These are phyloP conservation scores for Teratosphaeria pseudoeucalypti DNA, from an alignment of 2,329 filamentous ascomycete genomes.

Conservation along the genomic window DNA sequence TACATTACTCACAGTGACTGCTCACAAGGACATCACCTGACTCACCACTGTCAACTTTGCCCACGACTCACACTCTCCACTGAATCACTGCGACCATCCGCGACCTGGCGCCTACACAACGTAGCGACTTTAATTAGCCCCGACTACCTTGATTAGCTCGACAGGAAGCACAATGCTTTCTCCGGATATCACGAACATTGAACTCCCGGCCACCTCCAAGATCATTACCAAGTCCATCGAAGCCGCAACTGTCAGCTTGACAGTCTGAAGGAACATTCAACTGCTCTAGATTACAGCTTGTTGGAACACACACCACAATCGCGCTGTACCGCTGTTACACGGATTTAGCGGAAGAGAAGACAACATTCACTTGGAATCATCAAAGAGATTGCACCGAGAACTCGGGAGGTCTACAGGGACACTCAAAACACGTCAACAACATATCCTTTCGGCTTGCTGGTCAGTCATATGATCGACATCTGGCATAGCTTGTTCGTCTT, in stretches of 20 bases:
- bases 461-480: conserved; percentile 12
- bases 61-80: conserved; percentile 7
- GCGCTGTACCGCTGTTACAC: conserved; percentile 1
- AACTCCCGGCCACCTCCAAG: conserved; percentile 15
- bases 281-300: conserved; percentile 2
- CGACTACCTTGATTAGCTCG: conserved; percentile 8
- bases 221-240: conserved; percentile 18
- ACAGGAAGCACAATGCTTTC: conserved; percentile 15
- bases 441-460: not conserved
- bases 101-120: conserved; percentile 7
- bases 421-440: not conserved
- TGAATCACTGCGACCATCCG: conserved; percentile 12
- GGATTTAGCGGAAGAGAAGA: conserved; percentile 11
- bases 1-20: conserved; percentile 2
- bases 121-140: conserved; percentile 17
- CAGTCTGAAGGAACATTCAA: not conserved
- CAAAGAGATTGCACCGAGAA: not conserved
- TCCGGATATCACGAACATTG: conserved; percentile 7
- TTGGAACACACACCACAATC: conserved; percentile 1
- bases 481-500: conserved; percentile 12
- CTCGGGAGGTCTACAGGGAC: not conserved
- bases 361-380: conserved; percentile 10
- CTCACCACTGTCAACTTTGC: conserved; percentile 1
- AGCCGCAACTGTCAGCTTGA: conserved; percentile 12
- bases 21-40: conserved; percentile 4